A percentile compares a stretch with the other conserved stretches of the same genome.
These are phyloP conservation scores for Bacterosira constricta DNA, from an alignment of 108 stramenopile genomes.

Conservation along the genomic window DNA sequence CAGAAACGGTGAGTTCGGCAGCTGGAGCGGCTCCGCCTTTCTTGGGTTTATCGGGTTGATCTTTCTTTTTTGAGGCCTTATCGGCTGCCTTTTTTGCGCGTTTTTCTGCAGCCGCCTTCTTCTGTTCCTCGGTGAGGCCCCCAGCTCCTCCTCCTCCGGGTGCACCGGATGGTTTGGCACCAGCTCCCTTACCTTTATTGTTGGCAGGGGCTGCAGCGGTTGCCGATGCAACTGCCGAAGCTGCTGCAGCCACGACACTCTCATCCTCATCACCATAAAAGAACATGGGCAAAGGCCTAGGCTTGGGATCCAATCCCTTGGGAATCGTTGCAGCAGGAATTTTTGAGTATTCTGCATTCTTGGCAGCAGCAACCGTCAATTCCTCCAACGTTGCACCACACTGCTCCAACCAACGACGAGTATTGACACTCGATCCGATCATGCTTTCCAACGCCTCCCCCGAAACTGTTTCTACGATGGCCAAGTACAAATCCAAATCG, in stretches of 20 bases:
- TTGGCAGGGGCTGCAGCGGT: not conserved
- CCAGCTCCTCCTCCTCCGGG: slow-evolving; percentile 20
- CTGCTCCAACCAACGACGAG: slow-evolving; percentile 66
- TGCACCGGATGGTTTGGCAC: slow-evolving; percentile 10
- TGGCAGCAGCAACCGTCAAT: slow-evolving; percentile 15
- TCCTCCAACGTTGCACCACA: slow-evolving; percentile 34
- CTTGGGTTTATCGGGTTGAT: slow-evolving; percentile 27
- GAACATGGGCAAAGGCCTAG: slow-evolving; percentile 51
- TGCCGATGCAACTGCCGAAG: not conserved
- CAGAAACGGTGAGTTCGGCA: slow-evolving; percentile 56
- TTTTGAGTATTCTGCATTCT: slow-evolving; percentile 27
- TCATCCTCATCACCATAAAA: slow-evolving; percentile 71
- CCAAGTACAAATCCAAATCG: slow-evolving; percentile 75
- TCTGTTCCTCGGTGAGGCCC: slow-evolving; percentile 52
- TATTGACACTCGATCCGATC: slow-evolving; percentile 20
- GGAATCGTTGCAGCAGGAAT: slow-evolving; percentile 16
- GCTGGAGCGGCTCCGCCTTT: slow-evolving; percentile 10
- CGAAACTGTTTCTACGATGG: slow-evolving; percentile 34
- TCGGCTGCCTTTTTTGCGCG: slow-evolving; percentile 38
- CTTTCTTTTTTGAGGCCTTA: slow-evolving; percentile 40
- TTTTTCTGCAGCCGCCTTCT: slow-evolving; percentile 55
- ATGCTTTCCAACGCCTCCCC: slow-evolving; percentile 13
- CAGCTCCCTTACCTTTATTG: slow-evolving; percentile 5
- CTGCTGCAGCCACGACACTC: slow-evolving; percentile 36
- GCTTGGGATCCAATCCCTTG: slow-evolving; percentile 16